Evolutionary conservation across 164 flowering plant genomes (phyloP).

Genomic region (Brasenia schreberi): DNA sequence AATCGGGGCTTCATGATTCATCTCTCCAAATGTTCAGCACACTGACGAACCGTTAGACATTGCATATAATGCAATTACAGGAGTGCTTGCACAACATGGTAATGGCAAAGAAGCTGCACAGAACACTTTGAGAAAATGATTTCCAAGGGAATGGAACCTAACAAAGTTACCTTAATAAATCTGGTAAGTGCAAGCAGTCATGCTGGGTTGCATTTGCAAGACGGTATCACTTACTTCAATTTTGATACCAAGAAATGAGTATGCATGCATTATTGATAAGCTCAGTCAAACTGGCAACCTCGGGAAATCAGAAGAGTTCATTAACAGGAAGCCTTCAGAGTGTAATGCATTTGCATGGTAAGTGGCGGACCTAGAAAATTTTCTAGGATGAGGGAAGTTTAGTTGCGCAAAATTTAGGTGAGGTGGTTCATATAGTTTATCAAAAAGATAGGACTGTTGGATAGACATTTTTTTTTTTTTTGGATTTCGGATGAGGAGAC

Average conservation of each 20-base stretch:
- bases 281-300: slow-evolving; percentile 39
- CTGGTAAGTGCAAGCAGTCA: slow-evolving; percentile 45
- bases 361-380: too few relatives aligned
- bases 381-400: too few relatives aligned
- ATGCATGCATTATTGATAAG: slow-evolving; percentile 44
- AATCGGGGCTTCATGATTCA: slow-evolving; percentile 33
- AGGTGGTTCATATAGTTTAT: too few relatives aligned
- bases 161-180: slow-evolving; percentile 31
- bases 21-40: slow-evolving; percentile 24
- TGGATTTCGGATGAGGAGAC: too few relatives aligned
- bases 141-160: slow-evolving; percentile 26
- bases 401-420: too few relatives aligned
- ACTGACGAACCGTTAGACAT: slow-evolving; percentile 20
- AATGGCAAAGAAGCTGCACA: slow-evolving; percentile 23
- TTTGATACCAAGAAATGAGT: slow-evolving; percentile 32
- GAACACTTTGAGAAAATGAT: slow-evolving; percentile 21
- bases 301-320: slow-evolving; percentile 33
- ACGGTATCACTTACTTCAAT: slow-evolving; percentile 34
- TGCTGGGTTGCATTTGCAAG: slow-evolving; percentile 34
- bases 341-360: slow-evolving; percentile 42
- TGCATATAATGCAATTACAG: slow-evolving; percentile 44
- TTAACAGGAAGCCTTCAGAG: slow-evolving; percentile 30
- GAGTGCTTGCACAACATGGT: slow-evolving; percentile 42
- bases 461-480: too few relatives aligned
- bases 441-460: too few relatives aligned